phyloP scores from a whole-genome alignment of 306 rosid species.

The Notholithocarpus densiflorus region DNA sequence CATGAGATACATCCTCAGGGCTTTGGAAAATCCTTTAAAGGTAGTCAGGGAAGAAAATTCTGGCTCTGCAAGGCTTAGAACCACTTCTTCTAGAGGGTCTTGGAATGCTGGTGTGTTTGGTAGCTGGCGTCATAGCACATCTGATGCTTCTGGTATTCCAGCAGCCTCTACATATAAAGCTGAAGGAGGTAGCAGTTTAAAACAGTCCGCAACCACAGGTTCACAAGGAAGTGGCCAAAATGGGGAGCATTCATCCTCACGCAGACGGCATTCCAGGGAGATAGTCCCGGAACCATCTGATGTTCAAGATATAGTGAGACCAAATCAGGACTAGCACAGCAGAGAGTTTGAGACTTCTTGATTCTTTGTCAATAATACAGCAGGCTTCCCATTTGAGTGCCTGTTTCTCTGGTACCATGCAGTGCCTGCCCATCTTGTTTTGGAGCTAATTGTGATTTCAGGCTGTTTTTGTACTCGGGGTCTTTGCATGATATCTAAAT shows the following conservation, averaged over 20 bases:
- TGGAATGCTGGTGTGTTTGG: conserved; percentile 92
- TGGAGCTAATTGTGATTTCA: conserved; percentile 22
- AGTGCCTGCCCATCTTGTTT: conserved; percentile 17
- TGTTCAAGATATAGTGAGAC: conserved; percentile 53
- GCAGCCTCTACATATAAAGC: conserved; percentile 44
- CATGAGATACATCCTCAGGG: conserved; percentile 81
- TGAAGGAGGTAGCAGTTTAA: conserved; percentile 64
- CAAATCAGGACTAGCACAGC: conserved; percentile 39
- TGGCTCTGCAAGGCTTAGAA: conserved; percentile 66
- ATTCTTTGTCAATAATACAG: conserved; percentile 59
- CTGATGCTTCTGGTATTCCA: conserved; percentile 54
- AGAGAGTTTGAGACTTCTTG: conserved; percentile 24
- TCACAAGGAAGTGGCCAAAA: conserved; percentile 65
- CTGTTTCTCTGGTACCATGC: conserved; percentile 30
- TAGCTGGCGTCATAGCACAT: conserved; percentile 89
- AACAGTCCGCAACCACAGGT: conserved; percentile 68
- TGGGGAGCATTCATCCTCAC: conserved; percentile 62
- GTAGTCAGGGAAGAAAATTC: conserved; percentile 88
- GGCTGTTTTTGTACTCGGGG: conserved; percentile 16
- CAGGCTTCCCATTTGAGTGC: conserved; percentile 42
- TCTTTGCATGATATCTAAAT: conserved; percentile 26
- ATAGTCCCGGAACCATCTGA: conserved; percentile 80
- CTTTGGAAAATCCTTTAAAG: conserved; percentile 88
- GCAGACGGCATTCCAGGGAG: conserved; percentile 63
- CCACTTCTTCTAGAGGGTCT: conserved; percentile 83